Base-by-base conservation (phyloP, 495 filamentous ascomycete species). In the Tuber magnatum region DNA sequence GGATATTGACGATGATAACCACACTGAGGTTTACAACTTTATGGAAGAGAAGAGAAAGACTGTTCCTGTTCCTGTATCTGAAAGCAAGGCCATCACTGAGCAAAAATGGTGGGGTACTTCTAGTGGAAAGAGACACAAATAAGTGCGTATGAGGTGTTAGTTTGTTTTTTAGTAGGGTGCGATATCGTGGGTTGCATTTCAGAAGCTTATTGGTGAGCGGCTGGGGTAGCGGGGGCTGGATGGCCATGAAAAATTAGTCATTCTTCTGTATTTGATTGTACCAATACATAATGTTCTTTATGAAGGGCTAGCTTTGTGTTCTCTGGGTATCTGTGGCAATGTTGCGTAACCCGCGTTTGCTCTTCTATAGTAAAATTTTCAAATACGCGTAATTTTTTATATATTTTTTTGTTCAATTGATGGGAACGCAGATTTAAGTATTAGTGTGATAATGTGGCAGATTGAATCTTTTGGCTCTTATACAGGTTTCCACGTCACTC, bases 21-120 rank as follows among this genome's bases (percentile, higher is more conserved):
- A 76, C 72, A 79, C 76, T 48, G 74, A 76, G 0, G 70, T 79
- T 22, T 79, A 79, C 48, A 79, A 79, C 46, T 79, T 79, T 35
- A 69, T 78, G 24, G 75, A 78, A 22, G 76, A 79, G 42, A 73
- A 79, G 40, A 75, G 41, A n/a, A 75, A 72, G 40, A 76, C 74
- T 70, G 35, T 69, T 43, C 46, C 70, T 43, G 72, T 72, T 69
- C 72, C 76, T 39, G 76, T 69, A 43, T 56, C 76, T 42, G 77
- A 65, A 51, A 79, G 65, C 44, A 51, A 71, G 7, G 51, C 73
- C 41, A 76, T 78, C 69, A 75, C 72, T 20, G 76, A 69, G 69
- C 74, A 71, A 65, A 72, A 65, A 28, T 79, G 76, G 77, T 78
- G 76, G 69, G 48, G 56, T 69, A 68, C 71, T 46, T 75, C 74